Evolutionary conservation across 2,329 filamentous ascomycete genomes (phyloP), one percentile per base, ranked within the genome.

Genomic region (Cordyceps pruinosa): DNA sequence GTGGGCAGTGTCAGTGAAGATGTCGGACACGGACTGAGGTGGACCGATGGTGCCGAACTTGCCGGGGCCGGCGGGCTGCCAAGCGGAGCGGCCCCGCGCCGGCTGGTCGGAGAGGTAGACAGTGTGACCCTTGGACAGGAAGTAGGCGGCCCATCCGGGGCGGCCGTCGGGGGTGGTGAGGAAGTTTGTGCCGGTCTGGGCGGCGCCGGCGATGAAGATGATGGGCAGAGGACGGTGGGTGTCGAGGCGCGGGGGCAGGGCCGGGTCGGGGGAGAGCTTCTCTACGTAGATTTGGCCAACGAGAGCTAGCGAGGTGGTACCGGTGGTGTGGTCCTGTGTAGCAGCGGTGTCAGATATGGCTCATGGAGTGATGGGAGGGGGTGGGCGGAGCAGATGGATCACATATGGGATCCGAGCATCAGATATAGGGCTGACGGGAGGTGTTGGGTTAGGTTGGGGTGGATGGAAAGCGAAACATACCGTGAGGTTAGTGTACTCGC

Each of bases 21-120:
- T 60, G 50, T 70, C 64, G 26, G 62, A 61, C 12, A 65, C 65
- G 23, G 61, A 62, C 42, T 61, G 57, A 45, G 65, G 65, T 15
- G 52, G 62, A 56, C 57, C 66, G 46, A 32, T 60, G 50, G 52
- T 73, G 64, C 58, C 58, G 4, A 61, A 59, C 15, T 62, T 56
- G 61, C 67, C 67, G 60, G 61, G 57, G 17, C 52, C 50, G 62
- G 62, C 54, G 60, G 63, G 57, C 21, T 25, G 53, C 59, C 60
- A 69, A 48, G 47, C 68, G 66, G 61, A 74, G 64, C 61, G 70
- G 63, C 61, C 72, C 62, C 59, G 64, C 60, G 57, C 61, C 32
- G 71, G 68, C 56, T 73, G 71, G 58, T 76, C 73, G 7, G 69
- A 65, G 42, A 76, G 65, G 57, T 75, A 75, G 49, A 76, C 67